Percentiles rank a stretch among this genome's conserved stretches.
phyloP scores from a whole-genome alignment of 1,284 basidiomycete genomes.

The Coniophora puteana region DNA sequence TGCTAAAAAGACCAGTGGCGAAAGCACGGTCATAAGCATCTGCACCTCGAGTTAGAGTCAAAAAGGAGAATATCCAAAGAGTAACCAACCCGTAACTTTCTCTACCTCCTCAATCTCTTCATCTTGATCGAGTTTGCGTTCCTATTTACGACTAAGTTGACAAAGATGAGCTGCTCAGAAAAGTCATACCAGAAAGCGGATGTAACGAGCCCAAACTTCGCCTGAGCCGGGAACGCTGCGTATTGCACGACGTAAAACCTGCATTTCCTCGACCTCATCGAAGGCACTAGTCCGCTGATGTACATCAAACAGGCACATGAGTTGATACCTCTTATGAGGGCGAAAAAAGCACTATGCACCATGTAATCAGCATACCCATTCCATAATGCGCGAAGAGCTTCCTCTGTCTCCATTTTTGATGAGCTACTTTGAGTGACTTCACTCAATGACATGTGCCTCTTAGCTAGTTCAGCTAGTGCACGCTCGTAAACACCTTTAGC shows the following conservation, averaged over 20 bases:
- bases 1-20: slow-evolving; percentile 47
- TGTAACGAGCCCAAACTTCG: slow-evolving; percentile 70
- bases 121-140: slow-evolving; percentile 28
- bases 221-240: slow-evolving; percentile 69
- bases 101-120: slow-evolving; percentile 30
- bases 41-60: slow-evolving; percentile 24
- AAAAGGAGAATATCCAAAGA: slow-evolving; percentile 4
- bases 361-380: slow-evolving; percentile 57
- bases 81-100: slow-evolving; percentile 30
- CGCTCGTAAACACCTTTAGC: slow-evolving; percentile 71
- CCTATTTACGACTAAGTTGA: slow-evolving; percentile 26
- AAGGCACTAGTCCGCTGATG: slow-evolving; percentile 45
- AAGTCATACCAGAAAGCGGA: slow-evolving; percentile 58
- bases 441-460: slow-evolving; percentile 57
- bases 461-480: slow-evolving; percentile 69
- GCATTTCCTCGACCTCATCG: slow-evolving; percentile 37
- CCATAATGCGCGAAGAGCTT: slow-evolving; percentile 61
- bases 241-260: slow-evolving; percentile 49
- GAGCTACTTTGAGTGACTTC: slow-evolving; percentile 61
- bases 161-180: background rate
- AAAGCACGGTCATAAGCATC: slow-evolving; percentile 59
- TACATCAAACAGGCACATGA: no score
- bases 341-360: slow-evolving; percentile 24
- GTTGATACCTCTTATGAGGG: background rate
- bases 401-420: slow-evolving; percentile 51